phyloP scores from a whole-genome alignment of 2,329 filamentous ascomycete genomes.

The Lasiodiplodia citricola region DNA sequence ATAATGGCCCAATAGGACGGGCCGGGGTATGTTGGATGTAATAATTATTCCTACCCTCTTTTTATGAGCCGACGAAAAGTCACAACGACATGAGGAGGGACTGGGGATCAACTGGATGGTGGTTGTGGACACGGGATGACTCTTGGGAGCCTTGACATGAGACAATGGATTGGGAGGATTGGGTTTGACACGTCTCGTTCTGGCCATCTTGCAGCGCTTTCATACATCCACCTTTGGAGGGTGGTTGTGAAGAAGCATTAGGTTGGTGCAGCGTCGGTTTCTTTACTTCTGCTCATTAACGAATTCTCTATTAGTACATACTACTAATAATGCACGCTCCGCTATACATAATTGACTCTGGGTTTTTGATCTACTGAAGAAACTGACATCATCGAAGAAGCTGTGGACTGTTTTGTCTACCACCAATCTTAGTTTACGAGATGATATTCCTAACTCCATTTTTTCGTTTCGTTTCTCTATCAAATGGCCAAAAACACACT shows the following conservation, averaged over 20 bases:
- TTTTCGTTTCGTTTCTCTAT: too few species aligned
- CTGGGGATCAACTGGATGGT: background rate
- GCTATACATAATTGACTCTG: background rate
- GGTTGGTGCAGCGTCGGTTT: background rate
- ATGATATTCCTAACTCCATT: background rate
- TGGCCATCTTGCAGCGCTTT: background rate
- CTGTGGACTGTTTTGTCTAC: background rate
- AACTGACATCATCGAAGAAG: background rate
- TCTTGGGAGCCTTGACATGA: background rate
- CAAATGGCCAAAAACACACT: too few species aligned
- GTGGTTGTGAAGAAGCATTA: background rate
- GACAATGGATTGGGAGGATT: background rate
- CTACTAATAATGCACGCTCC: constrained; percentile 19
- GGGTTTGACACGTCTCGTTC: background rate
- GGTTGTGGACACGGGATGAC: background rate
- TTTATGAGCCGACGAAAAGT: constrained; percentile 3
- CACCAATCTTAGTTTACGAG: background rate
- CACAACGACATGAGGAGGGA: background rate
- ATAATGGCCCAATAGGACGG: background rate
- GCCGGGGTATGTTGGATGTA: background rate
- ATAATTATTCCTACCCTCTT: constrained; percentile 7
- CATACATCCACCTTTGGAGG: background rate
- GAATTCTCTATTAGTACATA: constrained; percentile 14
- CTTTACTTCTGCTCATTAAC: constrained; percentile 5
- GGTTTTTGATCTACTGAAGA: background rate